Evolutionary conservation across 176 grass and related monocot species (phyloP).

Genomic region (Lolium perenne): DNA sequence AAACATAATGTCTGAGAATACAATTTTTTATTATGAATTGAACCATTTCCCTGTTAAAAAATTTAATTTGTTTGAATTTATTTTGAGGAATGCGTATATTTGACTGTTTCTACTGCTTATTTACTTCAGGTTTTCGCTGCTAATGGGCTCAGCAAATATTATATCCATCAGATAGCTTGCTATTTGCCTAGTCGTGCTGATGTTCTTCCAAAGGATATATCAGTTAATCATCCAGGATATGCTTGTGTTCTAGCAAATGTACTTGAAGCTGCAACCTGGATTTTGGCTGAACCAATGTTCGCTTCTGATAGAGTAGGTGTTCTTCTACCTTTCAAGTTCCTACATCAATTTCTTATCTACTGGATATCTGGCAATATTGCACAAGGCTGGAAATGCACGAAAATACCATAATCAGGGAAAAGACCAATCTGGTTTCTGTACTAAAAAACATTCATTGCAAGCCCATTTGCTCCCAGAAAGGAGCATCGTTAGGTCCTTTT

Average conservation of each 20-base stretch:
- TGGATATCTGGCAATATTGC: neutral
- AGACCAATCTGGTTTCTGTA: neutral
- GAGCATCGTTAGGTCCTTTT: neutral
- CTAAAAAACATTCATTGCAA: conserved; percentile 13
- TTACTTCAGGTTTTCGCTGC: conserved; percentile 75
- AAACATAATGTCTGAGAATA: neutral
- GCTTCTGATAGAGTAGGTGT: conserved; percentile 69
- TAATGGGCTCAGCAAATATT: conserved; percentile 74
- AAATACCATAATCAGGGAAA: neutral
- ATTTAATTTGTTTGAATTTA: conserved; percentile 23
- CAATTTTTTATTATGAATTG: conserved; percentile 3
- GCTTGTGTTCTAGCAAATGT: conserved; percentile 98
- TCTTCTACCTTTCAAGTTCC: conserved; percentile 31
- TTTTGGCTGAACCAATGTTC: conserved; percentile 77
- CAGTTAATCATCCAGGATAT: conserved; percentile 80
- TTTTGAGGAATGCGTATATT: conserved; percentile 36
- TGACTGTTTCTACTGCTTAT: conserved; percentile 39
- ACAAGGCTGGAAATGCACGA: neutral
- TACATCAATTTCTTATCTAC: neutral
- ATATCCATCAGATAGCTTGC: conserved; percentile 76
- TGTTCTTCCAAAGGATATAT: conserved; percentile 68
- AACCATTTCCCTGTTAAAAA: neutral
- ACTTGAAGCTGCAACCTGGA: conserved; percentile 85
- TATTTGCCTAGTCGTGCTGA: conserved; percentile 55
- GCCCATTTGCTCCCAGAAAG: neutral